phyloP scores from a whole-genome alignment of 1,284 basidiomycete species.

The Mycena citricolor region DNA sequence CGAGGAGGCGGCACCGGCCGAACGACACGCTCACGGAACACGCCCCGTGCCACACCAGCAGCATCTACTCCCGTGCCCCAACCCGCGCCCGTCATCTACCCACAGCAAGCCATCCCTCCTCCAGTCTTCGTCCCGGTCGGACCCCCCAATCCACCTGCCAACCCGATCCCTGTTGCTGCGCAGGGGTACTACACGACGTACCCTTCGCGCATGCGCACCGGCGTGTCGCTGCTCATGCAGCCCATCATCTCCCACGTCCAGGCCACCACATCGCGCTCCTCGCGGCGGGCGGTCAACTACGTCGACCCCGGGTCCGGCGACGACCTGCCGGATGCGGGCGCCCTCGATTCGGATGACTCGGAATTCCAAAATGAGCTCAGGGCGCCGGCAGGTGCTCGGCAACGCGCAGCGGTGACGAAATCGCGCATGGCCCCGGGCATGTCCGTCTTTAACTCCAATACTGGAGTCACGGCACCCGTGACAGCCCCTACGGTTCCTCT shows the following conservation, averaged over 20 bases:
- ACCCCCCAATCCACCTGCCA: slow-evolving; percentile 46
- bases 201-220: slow-evolving; percentile 89
- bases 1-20: slow-evolving; percentile 34
- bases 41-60: slow-evolving; percentile 28
- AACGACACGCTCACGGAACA: slow-evolving; percentile 29
- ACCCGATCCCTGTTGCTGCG: slow-evolving; percentile 53
- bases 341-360: slow-evolving; percentile 74
- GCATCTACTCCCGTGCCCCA: slow-evolving; percentile 34
- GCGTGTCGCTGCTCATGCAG: slow-evolving; percentile 87
- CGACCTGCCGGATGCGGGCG: slow-evolving; percentile 75
- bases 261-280: slow-evolving; percentile 42
- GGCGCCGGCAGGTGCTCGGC: slow-evolving; percentile 32
- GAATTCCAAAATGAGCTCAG: slow-evolving; percentile 46
- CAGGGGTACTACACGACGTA: slow-evolving; percentile 88
- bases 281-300: slow-evolving; percentile 78
- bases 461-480: slow-evolving; percentile 33
- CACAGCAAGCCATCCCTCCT: slow-evolving; percentile 33
- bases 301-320: slow-evolving; percentile 85
- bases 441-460: slow-evolving; percentile 38
- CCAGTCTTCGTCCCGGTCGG: slow-evolving; percentile 27
- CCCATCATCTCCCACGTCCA: slow-evolving; percentile 62
- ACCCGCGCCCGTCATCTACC: slow-evolving; percentile 33
- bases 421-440: slow-evolving; percentile 34
- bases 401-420: slow-evolving; percentile 12
- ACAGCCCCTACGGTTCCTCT: slow-evolving; percentile 31